Conservation (phyloP, 106 monocot species). For the Platanthera guangdongensis region DNA sequence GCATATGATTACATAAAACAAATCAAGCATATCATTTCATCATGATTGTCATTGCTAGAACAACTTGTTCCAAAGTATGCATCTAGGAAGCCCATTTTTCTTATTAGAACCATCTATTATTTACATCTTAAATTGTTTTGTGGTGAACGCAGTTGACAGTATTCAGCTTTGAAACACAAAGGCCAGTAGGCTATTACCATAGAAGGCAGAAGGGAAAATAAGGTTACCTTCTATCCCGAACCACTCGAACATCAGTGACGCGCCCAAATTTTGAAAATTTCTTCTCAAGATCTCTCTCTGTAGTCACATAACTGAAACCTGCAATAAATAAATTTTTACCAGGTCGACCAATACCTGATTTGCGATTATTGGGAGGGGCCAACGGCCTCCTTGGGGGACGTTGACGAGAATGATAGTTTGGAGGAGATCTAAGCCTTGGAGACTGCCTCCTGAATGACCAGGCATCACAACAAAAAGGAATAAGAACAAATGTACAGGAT, state of each 20-base stretch:
- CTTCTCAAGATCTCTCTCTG: slow-evolving; percentile 65
- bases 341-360: slow-evolving; percentile 45
- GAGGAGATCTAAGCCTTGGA: slow-evolving; percentile 45
- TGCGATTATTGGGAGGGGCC: slow-evolving; percentile 55
- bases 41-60: not conserved
- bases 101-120: not conserved
- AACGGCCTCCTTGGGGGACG: slow-evolving; percentile 45
- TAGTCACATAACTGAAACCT: slow-evolving; percentile 54
- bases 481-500: not conserved
- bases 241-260: slow-evolving; percentile 60
- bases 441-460: slow-evolving; percentile 22
- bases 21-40: not conserved
- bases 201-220: not conserved
- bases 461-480: not conserved
- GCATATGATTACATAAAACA: not conserved
- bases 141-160: not conserved
- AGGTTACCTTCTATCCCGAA: slow-evolving; percentile 45
- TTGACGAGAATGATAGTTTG: slow-evolving; percentile 28
- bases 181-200: not conserved
- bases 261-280: slow-evolving; percentile 61
- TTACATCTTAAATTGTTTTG: not conserved
- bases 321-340: slow-evolving; percentile 57
- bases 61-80: not conserved
- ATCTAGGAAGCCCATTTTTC: not conserved
- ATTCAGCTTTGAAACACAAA: not conserved